Evolutionary conservation across 331 rosid genomes (phyloP), one percentile per base, ranked within the genome.

Genomic region (Telfairia occidentalis): DNA sequence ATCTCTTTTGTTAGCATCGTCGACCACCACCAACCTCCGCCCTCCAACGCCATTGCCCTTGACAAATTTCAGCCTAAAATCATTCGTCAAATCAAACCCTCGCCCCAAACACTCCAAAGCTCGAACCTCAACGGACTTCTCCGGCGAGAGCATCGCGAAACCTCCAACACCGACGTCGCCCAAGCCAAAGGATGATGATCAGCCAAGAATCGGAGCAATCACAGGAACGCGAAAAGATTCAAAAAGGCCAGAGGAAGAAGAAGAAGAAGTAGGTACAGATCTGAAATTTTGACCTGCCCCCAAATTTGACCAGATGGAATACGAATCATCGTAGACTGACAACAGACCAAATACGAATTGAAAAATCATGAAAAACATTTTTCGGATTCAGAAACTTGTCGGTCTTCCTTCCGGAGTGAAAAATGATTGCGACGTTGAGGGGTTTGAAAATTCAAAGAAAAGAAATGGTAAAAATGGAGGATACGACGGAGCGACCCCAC

Each of bases 81-180:
- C 98, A 64, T 90, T 91, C 18, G 95, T 85, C 50, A 94, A 74
- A 85, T 94, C 98, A 53, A 91, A 94, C 45, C 98, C 98, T 76
- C 88, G 88, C 15, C 98, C 98, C 52, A 94, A 29, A 77, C 91
- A 87, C 75, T 86, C 96, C 85, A 94, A 74, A 30, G 97, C 96
- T 76, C 83, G 83, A 78, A 78, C 67, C 82, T 85, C 91, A 24
- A 83, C 82, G 2, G 84, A 73, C 78, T 77, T 76, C 53, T 78
- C 85, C 77, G 76, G 86, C 83, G 84, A 84, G 55, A 66, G 43
- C 81, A 82, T 84, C 65, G 19, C 23, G 19, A 49, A 61, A 10
- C 23, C 26, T 48, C 76, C 50, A 18, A n/a, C n/a, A n/a, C n/a
- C n/a, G n/a, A n/a, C n/a, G n/a, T n/a, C n/a, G n/a, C n/a, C n/a